Evolutionary conservation across 805 yeast genomes (phyloP).

Genomic region (Kuraishia molischiana): DNA sequence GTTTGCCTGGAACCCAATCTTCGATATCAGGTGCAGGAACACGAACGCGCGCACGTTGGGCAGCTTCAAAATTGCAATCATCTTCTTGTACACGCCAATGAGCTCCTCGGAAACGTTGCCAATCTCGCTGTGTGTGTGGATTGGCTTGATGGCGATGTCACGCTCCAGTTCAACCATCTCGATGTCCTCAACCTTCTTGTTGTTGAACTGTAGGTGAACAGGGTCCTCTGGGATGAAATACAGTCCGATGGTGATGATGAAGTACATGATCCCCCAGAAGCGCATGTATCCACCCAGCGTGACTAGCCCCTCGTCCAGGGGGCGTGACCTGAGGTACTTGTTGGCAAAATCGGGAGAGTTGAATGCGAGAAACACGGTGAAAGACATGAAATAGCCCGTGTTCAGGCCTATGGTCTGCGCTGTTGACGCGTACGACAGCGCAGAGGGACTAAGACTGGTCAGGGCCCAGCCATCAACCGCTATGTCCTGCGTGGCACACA

Average conservation of each 20-base stretch:
- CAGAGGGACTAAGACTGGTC: constrained; percentile 68
- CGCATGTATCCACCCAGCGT: constrained; percentile 66
- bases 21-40: constrained; percentile 65
- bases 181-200: constrained; percentile 8
- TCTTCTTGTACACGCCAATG: constrained; percentile 39
- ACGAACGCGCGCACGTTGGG: constrained; percentile 69
- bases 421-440: constrained; percentile 87
- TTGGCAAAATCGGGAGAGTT: constrained; percentile 91
- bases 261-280: constrained; percentile 68
- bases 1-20: constrained; percentile 90
- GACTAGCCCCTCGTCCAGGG: constrained; percentile 56
- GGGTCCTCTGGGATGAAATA: constrained; percentile 68
- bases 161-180: constrained; percentile 13
- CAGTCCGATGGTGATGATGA: constrained; percentile 55
- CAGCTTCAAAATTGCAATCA: constrained; percentile 59
- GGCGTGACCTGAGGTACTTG: constrained; percentile 58
- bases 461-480: constrained; percentile 99
- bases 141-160: constrained; percentile 8
- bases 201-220: constrained; percentile 22
- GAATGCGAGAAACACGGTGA: constrained; percentile 84
- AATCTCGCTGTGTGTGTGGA: constrained; percentile 15
- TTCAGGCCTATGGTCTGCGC: constrained; percentile 96
- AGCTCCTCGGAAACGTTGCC: constrained; percentile 6
- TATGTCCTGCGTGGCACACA: constrained; percentile 96
- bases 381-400: constrained; percentile 84